Conservation (phyloP, 306 rosid species). For the Vigna trinervia region DNA sequence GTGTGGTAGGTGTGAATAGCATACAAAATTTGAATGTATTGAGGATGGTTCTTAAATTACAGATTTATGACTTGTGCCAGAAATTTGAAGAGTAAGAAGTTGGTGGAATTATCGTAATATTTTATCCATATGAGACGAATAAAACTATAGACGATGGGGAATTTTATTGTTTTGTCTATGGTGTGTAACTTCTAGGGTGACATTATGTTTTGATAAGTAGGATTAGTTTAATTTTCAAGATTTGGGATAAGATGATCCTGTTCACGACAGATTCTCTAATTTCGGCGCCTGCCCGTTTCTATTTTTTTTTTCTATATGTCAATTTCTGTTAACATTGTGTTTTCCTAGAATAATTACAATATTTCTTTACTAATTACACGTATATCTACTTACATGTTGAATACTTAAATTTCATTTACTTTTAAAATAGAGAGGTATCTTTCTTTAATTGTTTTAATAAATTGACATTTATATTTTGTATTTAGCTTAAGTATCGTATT, state of each 20-base stretch:
- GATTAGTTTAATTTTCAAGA: background rate
- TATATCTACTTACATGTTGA: too few relatives aligned
- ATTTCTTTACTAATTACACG: too few relatives aligned
- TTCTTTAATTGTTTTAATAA: too few relatives aligned
- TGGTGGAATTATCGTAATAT: slow-evolving; percentile 23
- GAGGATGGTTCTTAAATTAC: slow-evolving; percentile 26
- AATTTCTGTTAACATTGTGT: background rate
- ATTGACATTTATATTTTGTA: too few relatives aligned
- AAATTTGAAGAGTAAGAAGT: background rate
- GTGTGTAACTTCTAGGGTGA: slow-evolving; percentile 24
- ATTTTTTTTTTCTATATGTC: background rate
- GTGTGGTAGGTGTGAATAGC: background rate
- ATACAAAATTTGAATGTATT: slow-evolving; percentile 27
- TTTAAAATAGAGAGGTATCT: too few relatives aligned
- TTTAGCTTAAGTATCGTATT: too few relatives aligned
- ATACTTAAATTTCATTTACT: too few relatives aligned
- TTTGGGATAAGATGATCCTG: slow-evolving; percentile 37
- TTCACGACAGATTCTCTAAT: slow-evolving; percentile 26
- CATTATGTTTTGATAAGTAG: background rate
- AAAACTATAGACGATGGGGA: background rate
- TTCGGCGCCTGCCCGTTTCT: slow-evolving; percentile 39
- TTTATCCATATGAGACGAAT: background rate
- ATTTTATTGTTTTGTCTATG: slow-evolving; percentile 30
- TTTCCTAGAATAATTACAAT: background rate
- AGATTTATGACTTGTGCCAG: slow-evolving; percentile 6